Evolutionary conservation across 148 eudicot genomes (phyloP).

Genomic region (Cornus suecica): DNA sequence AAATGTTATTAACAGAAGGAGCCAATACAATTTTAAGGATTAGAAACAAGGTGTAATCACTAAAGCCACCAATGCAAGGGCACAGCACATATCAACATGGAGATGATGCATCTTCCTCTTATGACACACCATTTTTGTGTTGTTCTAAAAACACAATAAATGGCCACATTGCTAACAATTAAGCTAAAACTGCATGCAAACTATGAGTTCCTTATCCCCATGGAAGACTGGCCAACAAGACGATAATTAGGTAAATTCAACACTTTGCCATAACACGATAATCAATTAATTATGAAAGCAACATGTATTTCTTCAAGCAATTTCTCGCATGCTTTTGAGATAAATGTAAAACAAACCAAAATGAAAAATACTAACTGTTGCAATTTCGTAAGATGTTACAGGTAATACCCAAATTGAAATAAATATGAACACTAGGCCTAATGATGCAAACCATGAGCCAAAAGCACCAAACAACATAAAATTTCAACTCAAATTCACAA

Average conservation of each 20-base stretch:
- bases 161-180: neutral
- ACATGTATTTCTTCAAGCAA: neutral
- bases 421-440: neutral
- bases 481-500: neutral
- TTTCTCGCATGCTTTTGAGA: neutral
- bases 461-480: neutral
- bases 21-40: too few species aligned
- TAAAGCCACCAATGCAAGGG: too few species aligned
- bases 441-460: constrained; percentile 8
- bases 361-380: too few species aligned
- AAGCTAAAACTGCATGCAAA: too few species aligned
- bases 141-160: too few species aligned
- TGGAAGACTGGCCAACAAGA: neutral
- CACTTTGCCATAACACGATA: neutral
- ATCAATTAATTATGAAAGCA: neutral
- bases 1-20: too few species aligned
- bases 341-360: neutral
- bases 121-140: too few species aligned
- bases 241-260: neutral
- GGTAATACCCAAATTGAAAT: neutral
- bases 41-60: too few species aligned
- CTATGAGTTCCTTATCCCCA: neutral
- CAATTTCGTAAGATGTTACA: neutral
- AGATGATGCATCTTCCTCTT: too few species aligned
- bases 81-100: too few species aligned